phyloP scores from a whole-genome alignment of 305 asterid species.

The Fraxinus sp. region DNA sequence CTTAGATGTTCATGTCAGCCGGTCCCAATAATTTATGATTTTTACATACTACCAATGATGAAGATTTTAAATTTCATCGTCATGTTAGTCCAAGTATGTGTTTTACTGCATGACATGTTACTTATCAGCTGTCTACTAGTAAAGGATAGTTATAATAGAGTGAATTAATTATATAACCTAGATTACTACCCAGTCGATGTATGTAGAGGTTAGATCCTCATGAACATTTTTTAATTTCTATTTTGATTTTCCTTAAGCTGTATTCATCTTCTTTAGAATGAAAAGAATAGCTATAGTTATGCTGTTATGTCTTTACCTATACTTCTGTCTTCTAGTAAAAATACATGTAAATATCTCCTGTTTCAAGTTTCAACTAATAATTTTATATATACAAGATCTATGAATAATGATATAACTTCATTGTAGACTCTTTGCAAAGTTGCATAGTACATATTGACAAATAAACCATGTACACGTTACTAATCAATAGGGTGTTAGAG shows the following conservation, averaged over 20 bases:
- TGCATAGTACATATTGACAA: neutral
- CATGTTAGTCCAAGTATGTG: neutral
- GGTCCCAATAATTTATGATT: neutral
- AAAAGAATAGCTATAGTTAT: neutral
- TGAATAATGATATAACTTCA: neutral
- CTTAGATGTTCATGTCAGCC: neutral
- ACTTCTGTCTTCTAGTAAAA: neutral
- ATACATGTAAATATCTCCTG: neutral
- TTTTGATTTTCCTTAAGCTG: neutral
- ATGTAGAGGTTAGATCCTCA: neutral
- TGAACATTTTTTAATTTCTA: neutral
- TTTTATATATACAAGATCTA: neutral
- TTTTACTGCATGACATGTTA: constrained; percentile 9
- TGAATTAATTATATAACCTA: neutral
- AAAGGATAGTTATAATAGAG: neutral
- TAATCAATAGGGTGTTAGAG: neutral
- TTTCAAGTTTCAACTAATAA: neutral
- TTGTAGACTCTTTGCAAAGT: neutral
- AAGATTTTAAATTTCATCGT: neutral
- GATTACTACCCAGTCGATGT: neutral
- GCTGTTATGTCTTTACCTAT: neutral
- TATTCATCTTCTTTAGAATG: neutral
- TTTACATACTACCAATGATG: neutral
- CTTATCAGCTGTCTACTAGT: constrained; percentile 16
- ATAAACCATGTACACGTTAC: neutral